phyloP scores from a whole-genome alignment of 148 eudicot species.

The Fagopyrum esculentum region DNA sequence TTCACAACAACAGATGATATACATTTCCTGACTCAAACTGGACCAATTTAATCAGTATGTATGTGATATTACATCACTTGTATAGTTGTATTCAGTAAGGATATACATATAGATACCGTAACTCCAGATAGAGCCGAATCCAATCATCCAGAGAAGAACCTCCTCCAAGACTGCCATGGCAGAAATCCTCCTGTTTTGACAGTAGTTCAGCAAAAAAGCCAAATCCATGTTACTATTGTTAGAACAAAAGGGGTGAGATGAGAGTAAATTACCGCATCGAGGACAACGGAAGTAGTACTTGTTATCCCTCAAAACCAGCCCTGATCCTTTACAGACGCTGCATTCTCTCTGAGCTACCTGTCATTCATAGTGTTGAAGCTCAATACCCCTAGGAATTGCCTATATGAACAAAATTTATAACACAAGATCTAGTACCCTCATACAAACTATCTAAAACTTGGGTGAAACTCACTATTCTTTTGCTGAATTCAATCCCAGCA shows the following conservation, averaged over 20 bases:
- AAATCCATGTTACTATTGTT: background rate
- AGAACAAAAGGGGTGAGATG: background rate
- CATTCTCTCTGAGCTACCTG: constrained; percentile 70
- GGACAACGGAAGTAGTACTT: constrained; percentile 79
- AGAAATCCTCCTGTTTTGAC: constrained; percentile 71
- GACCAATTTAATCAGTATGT: too few species aligned
- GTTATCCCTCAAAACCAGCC: constrained; percentile 72
- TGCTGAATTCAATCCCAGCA: constrained; percentile 84
- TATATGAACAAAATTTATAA: too few species aligned
- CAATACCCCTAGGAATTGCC: too few species aligned
- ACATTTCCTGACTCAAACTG: too few species aligned
- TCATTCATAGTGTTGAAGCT: background rate
- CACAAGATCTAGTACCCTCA: too few species aligned
- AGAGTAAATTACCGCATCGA: constrained; percentile 45
- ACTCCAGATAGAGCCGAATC: too few species aligned
- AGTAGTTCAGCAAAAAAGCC: background rate
- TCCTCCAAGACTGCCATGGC: constrained; percentile 94
- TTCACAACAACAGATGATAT: too few species aligned
- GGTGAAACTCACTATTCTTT: constrained; percentile 63
- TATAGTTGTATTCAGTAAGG: too few species aligned
- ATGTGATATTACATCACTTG: too few species aligned
- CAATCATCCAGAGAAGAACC: constrained; percentile 41
- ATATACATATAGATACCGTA: too few species aligned
- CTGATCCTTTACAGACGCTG: constrained; percentile 66
- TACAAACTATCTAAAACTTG: background rate